Evolutionary conservation across 169 alveolate genomes (phyloP), one percentile per base, ranked within the genome.

Genomic region (Cryptosporidium tyzzeri): DNA sequence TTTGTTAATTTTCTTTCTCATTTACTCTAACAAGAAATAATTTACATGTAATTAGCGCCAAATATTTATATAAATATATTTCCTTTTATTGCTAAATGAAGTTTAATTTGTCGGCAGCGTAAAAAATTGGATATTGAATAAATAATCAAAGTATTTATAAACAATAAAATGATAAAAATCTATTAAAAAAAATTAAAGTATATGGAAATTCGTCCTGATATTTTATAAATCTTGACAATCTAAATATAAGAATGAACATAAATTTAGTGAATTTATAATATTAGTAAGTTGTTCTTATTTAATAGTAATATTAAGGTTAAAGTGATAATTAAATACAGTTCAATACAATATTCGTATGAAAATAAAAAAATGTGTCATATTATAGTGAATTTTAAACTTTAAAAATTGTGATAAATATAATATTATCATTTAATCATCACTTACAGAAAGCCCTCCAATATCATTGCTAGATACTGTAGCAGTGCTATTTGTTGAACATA

Each of bases 401-500:
- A 29, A 55, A 48, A 12, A n/a, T 9, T 55, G 31, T 4, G 21
- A 23, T 18, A 21, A 55, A 1, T 41, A 41, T 41, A 41, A 41
- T 41, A 0, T 8, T 53, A 55, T 8, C n/a, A 55, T 18, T 33
- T 31, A 23, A 35, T 73, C 84, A 18, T 73, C 55, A 59, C 35
- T 73, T 3, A 59, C 23, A 18, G 86, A 29, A 29, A 73, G 18
- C 10, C 53, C 55, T 6, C 71, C 71, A 53, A 73, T 35, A 9
- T 73, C 86, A 41, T 59, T 59, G 51, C 68, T 73, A 31, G 86
- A 73, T 6, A 69, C 44, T n/a, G 84, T 45, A 69, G 84, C 62
- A 39, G 84, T 69, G 44, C 84, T 69, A 29, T 45, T 69, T n/a
- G 86, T 73, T 1, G 86, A 73, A 23, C 71, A 53, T 33, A 29